Evolutionary conservation across 306 rosid species (phyloP), one percentile per base, ranked within the genome.

Genomic region (Ochetophila trinervis): DNA sequence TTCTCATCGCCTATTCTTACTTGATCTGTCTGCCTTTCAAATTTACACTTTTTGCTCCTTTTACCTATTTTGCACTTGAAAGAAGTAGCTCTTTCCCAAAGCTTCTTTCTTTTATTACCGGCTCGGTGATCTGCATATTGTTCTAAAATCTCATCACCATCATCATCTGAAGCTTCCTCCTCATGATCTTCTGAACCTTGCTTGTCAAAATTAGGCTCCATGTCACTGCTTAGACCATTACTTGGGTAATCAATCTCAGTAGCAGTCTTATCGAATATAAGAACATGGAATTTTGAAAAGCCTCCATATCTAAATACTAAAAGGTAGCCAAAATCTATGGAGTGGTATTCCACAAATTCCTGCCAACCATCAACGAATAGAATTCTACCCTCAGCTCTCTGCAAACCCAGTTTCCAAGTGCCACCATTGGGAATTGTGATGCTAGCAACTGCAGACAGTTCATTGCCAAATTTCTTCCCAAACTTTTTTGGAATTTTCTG

Each of bases 231-330:
- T 37, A 8, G 36, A n/a, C 10, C 24, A 19, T 18, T 22, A 16
- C 14, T 27, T 60, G 82, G 79, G 37, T 73, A 78, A 7, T 58
- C 64, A 36, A 78, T 73, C 55, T 73, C 73, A 44, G 60, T 49
- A 59, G 71, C 60, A 22, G 18, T 59, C 40, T 49, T 45, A 37
- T 73, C 62, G 30, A 44, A 73, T 13, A 69, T 54, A 18, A 50
- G 20, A 58, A 78, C 82, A 16, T 42, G 53, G 32, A 78, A 78
- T 8, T 22, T 73, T 20, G 78, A 78, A 35, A 50, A 9, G 22
- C 72, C 75, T 47, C 63, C 45, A 16, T 68, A 78, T 35, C 53
- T 45, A 27, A 78, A 78, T 57, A 78, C 57, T 30, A 78, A 10
- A 48, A 73, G 44, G 69, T 21, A 37, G 5, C 57, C 69, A 18